A percentile compares a stretch with the other conserved stretches of the same genome.
Conservation (phyloP, 1,284 basidiomycete genomes). For the Entoloma clypeatum region DNA sequence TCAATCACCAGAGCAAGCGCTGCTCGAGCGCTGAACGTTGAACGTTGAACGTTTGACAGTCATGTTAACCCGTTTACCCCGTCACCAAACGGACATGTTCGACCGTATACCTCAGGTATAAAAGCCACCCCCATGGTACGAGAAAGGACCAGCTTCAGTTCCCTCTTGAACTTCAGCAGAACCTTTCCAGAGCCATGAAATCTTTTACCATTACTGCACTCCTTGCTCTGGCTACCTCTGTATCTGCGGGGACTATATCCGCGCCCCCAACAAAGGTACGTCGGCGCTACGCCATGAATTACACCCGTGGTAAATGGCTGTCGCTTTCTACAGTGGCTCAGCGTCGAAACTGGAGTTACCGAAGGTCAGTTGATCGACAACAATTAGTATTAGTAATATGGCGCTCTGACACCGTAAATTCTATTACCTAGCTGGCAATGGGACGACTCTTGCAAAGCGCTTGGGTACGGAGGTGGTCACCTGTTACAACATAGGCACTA, state of each 20-base stretch:
- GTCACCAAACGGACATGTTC: neutral
- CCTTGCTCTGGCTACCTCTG: slow-evolving; percentile 4
- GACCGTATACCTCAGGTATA: slow-evolving; percentile 1
- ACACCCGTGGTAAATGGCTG: slow-evolving; percentile 3
- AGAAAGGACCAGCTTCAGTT: slow-evolving; percentile 2
- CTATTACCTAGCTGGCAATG: slow-evolving; percentile 3
- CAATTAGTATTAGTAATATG: neutral
- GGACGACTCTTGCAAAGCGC: slow-evolving; percentile 1
- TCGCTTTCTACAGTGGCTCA: slow-evolving; percentile 6
- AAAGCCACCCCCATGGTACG: slow-evolving; percentile 2
- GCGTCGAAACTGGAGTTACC: slow-evolving; percentile 4
- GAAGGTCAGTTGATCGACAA: slow-evolving; percentile 1
- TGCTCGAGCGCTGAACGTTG: too few relatives aligned
- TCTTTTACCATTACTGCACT: slow-evolving; percentile 1
- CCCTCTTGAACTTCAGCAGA: slow-evolving; percentile 4
- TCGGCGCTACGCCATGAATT: slow-evolving; percentile 1
- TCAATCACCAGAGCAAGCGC: slow-evolving; percentile 1
- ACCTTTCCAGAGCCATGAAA: slow-evolving; percentile 6
- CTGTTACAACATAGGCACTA: slow-evolving; percentile 7
- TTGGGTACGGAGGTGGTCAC: slow-evolving; percentile 3
- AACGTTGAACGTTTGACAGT: too few relatives aligned
- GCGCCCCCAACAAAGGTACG: slow-evolving; percentile 3
- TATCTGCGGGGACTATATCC: slow-evolving; percentile 2
- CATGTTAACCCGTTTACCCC: slow-evolving; percentile 5
- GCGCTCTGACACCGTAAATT: slow-evolving; percentile 3